A percentile compares a stretch with the other conserved stretches of the same genome.
Conservation (phyloP, 129 eudicot genomes). For the Heracleum sosnowskyi region DNA sequence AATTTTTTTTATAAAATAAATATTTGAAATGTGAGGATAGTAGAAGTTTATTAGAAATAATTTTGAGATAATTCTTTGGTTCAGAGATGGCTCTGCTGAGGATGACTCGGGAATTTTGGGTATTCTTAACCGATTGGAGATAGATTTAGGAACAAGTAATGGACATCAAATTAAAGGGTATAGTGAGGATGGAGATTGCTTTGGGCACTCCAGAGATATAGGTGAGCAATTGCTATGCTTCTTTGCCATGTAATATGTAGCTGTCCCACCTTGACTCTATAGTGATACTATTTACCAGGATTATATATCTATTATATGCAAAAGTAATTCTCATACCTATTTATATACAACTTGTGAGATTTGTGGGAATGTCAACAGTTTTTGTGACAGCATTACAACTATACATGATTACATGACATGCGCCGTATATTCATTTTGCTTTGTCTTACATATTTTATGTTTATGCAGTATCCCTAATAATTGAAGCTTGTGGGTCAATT, state of each 20-base stretch:
- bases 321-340: background rate
- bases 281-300: slow-evolving; percentile 5
- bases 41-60: background rate
- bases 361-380: background rate
- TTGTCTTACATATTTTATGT: background rate
- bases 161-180: slow-evolving; percentile 15
- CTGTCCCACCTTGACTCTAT: background rate
- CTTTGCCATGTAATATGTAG: background rate
- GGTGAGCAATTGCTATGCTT: slow-evolving; percentile 31
- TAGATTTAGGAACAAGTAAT: slow-evolving; percentile 42
- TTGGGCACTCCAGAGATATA: slow-evolving; percentile 20
- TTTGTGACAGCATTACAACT: background rate
- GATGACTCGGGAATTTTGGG: slow-evolving; percentile 60
- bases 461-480: background rate
- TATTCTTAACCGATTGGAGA: slow-evolving; percentile 62
- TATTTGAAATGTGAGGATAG: background rate
- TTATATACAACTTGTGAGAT: background rate
- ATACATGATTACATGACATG: background rate
- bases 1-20: background rate
- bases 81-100: slow-evolving; percentile 36
- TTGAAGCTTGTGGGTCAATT: background rate
- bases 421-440: background rate
- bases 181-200: slow-evolving; percentile 18
- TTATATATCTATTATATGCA: background rate
- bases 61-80: slow-evolving; percentile 16